Evolutionary conservation across 2,329 filamentous ascomycete genomes (phyloP).

Genomic region (Apiospora phragmitis): DNA sequence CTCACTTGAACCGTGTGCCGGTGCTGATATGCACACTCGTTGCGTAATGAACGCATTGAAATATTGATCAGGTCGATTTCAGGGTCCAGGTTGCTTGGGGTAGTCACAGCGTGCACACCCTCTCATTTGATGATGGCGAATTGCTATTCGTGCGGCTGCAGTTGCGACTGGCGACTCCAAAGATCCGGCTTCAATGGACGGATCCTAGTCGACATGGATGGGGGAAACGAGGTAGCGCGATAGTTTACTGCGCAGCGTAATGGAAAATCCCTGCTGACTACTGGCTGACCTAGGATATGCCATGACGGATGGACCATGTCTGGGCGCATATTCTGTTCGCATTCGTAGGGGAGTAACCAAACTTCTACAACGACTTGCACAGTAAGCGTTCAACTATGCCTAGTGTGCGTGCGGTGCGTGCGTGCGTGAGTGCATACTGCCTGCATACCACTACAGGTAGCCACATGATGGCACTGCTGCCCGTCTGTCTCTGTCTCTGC

Average conservation of each 20-base stretch:
- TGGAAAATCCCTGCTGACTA: background rate
- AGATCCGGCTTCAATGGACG: background rate
- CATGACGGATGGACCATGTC: background rate
- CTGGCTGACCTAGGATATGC: background rate
- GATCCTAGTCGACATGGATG: background rate
- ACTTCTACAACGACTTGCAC: background rate
- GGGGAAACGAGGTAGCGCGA: background rate
- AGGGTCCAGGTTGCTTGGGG: constrained; percentile 7
- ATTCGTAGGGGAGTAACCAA: background rate
- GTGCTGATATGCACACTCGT: background rate
- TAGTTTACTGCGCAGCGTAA: background rate
- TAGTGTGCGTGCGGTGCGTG: background rate
- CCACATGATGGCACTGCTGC: background rate
- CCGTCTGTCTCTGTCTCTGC: background rate
- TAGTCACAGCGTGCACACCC: background rate
- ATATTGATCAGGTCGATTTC: constrained; percentile 1
- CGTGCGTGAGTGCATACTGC: background rate
- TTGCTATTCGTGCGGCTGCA: constrained; percentile 11
- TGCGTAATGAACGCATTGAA: constrained; percentile 5
- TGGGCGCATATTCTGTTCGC: background rate
- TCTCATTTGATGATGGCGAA: background rate
- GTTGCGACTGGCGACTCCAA: background rate
- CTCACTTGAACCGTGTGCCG: background rate
- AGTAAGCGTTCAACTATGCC: background rate
- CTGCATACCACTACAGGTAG: background rate